These are phyloP conservation scores for Tranzscheliella williamsii DNA, from an alignment of 1,284 basidiomycete species.

Conservation along the genomic window DNA sequence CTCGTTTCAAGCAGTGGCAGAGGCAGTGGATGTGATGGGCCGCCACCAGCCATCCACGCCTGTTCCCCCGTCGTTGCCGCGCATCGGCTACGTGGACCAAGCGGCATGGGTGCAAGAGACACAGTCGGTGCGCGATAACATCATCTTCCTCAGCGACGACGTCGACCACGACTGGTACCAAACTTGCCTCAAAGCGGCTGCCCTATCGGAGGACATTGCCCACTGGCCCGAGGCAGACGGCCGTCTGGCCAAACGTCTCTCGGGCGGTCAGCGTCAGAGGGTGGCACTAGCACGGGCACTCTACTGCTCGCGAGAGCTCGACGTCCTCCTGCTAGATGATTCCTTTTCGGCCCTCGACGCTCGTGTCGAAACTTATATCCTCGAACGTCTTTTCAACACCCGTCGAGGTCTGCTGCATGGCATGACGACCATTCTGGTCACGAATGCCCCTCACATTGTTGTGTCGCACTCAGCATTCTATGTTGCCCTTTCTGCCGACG, in stretches of 20 bases:
- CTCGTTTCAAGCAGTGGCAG: no score
- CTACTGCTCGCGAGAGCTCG: constrained; percentile 8
- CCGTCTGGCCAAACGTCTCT: constrained; percentile 35
- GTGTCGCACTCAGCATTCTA: neutral
- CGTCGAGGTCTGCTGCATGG: constrained; percentile 8
- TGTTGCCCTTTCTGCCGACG: neutral
- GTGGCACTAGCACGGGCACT: constrained; percentile 43
- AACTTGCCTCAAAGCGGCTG: constrained; percentile 28
- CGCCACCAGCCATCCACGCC: no score
- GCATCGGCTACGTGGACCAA: constrained; percentile 38
- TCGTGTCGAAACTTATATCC: constrained; percentile 12
- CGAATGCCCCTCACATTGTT: constrained; percentile 22
- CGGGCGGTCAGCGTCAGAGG: constrained; percentile 44
- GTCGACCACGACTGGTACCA: constrained; percentile 32
- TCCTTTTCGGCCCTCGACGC: constrained; percentile 6
- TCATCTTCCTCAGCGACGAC: constrained; percentile 25
- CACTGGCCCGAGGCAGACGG: constrained; percentile 40
- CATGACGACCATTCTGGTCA: constrained; percentile 35
- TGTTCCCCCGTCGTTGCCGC: neutral
- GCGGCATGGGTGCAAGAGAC: constrained; percentile 32
- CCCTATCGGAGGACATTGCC: constrained; percentile 29
- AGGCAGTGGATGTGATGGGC: no score
- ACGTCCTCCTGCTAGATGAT: neutral
- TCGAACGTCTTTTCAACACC: constrained; percentile 6
- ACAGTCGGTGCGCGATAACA: constrained; percentile 39